phyloP scores from a whole-genome alignment of 805 yeast species.

The Blastobotrys americana region DNA sequence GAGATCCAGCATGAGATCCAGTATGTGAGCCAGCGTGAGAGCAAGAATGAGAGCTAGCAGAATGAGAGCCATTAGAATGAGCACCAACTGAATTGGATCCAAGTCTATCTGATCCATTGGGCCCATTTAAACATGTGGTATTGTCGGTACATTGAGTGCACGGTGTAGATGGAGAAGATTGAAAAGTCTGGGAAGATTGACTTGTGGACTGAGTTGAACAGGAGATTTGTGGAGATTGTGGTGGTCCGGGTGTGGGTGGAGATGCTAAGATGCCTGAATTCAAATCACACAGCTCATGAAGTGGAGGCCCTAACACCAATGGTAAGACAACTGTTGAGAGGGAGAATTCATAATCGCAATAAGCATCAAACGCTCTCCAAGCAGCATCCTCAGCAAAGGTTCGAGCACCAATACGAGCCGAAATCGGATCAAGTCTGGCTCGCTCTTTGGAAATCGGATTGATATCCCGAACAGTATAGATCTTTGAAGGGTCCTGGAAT shows the following conservation, averaged over 20 bases:
- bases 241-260: not conserved
- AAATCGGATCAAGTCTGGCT: conserved; percentile 32
- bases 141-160: not conserved
- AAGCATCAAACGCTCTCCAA: conserved; percentile 36
- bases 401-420: conserved; percentile 54
- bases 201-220: not conserved
- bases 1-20: not conserved
- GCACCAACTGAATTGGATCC: not conserved
- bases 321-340: conserved; percentile 16
- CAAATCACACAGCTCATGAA: conserved; percentile 5
- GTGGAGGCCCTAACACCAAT: conserved; percentile 17
- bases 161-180: not conserved
- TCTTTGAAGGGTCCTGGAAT: conserved; percentile 31
- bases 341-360: conserved; percentile 8
- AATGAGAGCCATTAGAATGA: not conserved
- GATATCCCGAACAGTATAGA: conserved; percentile 43
- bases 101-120: not conserved
- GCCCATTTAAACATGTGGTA: not conserved
- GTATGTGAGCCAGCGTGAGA: not conserved
- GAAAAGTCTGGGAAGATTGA: not conserved
- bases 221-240: not conserved
- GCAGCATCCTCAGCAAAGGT: conserved; percentile 55
- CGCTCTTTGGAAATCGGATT: conserved; percentile 48
- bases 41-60: not conserved
- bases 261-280: not conserved